Conservation (phyloP, 1,284 basidiomycete genomes). For the Cutaneotrichosporon arboriforme region DNA sequence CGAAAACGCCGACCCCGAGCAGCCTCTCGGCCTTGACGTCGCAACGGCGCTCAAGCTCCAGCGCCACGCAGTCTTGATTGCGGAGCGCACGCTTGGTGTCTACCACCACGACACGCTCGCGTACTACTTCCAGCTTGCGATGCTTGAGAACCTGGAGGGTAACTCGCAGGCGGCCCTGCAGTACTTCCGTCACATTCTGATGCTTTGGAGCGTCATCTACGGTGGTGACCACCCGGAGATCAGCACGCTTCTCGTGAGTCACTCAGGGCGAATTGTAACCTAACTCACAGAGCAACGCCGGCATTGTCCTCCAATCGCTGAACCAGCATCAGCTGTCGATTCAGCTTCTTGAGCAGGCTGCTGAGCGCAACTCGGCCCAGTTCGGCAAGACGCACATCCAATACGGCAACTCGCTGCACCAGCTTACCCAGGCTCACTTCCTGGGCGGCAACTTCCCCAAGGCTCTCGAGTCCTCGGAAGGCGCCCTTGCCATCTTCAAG, state of each 20-base stretch:
- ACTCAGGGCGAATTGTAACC: constrained; percentile 5
- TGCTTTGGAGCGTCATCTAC: constrained; percentile 53
- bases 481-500: constrained; percentile 47
- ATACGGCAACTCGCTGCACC: constrained; percentile 43
- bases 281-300: constrained; percentile 41
- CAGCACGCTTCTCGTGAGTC: constrained; percentile 50
- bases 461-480: constrained; percentile 44
- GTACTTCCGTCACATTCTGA: constrained; percentile 53
- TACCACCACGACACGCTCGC: constrained; percentile 54
- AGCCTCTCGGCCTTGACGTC: constrained; percentile 47
- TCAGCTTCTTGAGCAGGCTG: constrained; percentile 36
- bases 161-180: constrained; percentile 49
- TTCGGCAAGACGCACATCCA: constrained; percentile 44
- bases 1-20: constrained; percentile 40
- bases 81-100: constrained; percentile 54
- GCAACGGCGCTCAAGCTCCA: constrained; percentile 52
- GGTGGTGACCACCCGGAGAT: constrained; percentile 53
- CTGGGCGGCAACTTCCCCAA: constrained; percentile 45
- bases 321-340: constrained; percentile 43
- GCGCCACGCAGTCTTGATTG: constrained; percentile 54
- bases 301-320: constrained; percentile 45
- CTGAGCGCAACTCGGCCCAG: constrained; percentile 30
- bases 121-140: constrained; percentile 56
- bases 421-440: constrained; percentile 49
- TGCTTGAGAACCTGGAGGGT: constrained; percentile 51